Base-by-base conservation (phyloP, 768 basidiomycete genomes). In the Pseudohyphozyma bogoriensis region DNA sequence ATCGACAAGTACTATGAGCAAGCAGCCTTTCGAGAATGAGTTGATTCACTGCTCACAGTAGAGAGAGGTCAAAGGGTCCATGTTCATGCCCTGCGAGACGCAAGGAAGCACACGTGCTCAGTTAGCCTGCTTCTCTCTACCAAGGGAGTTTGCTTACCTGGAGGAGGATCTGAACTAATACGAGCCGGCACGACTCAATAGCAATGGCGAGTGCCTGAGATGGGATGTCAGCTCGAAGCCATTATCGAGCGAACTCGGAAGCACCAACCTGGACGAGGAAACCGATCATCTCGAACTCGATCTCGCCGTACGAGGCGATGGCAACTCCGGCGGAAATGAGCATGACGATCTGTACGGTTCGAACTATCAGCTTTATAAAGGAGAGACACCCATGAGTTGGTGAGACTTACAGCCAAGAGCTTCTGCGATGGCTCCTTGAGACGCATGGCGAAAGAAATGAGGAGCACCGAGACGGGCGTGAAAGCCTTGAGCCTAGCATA, bases 141-240 rank as follows among this genome's bases (percentile, higher is more conserved):
- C n/a, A n/a, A n/a, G n/a, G n/a, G n/a, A n/a, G n/a, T n/a, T n/a
- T n/a, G n/a, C n/a, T 77, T 36, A 90, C 90, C 72, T 97, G 91
- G 0, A 97, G 79, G 35, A 97, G 82, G 52, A 91, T 82, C 71
- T 97, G 87, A 58, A 97, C 93, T 85, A 96, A 89, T 18, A 97
- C 89, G 15, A 97, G 82, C 39, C 92, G 85, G 33, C 87, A 87
- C 3, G 87, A 85, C 75, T 97, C 92, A 70, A 95, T 95, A 10
- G 35, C 83, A 86, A 70, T 50, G 36, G 49, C 40, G 32, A 62
- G 24, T 26, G 53, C 51, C 60, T 60, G 60, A 10, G 28, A 18
- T 2, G 47, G 16, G 15, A 26, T 32, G 32, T n/a, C 6, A 35
- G 20, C 15, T 12, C 12, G 4, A 35, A 2, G 13, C 40, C n/a